phyloP scores from a whole-genome alignment of 495 filamentous ascomycete species.

The Tuber indicum region DNA sequence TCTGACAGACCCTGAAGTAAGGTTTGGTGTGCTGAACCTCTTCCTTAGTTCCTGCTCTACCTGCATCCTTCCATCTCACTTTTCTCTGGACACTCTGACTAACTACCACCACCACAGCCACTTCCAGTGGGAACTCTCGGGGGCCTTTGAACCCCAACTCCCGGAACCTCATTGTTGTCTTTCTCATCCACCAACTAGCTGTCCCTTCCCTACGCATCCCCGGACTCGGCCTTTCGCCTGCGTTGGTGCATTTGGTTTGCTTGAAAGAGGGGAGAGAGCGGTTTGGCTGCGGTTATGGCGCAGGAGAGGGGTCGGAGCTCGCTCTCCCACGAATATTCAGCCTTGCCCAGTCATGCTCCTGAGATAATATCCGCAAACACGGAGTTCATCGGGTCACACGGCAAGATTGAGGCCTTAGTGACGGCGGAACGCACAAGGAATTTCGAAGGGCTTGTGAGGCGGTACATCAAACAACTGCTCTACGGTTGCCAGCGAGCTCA shows the following conservation, averaged over 20 bases:
- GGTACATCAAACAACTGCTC: slow-evolving; percentile 74
- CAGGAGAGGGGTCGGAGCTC: background rate
- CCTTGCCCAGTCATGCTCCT: slow-evolving; percentile 49
- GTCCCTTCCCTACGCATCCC: background rate
- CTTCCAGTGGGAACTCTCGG: background rate
- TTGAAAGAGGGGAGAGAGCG: background rate
- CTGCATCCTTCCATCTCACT: background rate
- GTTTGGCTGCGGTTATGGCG: background rate
- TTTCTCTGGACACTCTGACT: background rate
- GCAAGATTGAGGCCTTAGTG: slow-evolving; percentile 48
- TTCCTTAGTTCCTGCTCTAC: background rate
- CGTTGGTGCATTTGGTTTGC: background rate
- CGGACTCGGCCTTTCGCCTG: background rate
- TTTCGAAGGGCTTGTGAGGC: slow-evolving; percentile 52
- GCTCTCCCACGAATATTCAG: slow-evolving; percentile 26
- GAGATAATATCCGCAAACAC: slow-evolving; percentile 50
- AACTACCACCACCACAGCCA: background rate
- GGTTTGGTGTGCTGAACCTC: background rate
- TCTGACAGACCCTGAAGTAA: background rate
- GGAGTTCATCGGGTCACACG: slow-evolving; percentile 48
- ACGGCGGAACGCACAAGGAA: slow-evolving; percentile 50
- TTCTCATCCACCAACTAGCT: background rate
- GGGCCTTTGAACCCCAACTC: background rate
- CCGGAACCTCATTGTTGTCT: background rate
- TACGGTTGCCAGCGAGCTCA: slow-evolving; percentile 65